Percentiles rank a stretch among this genome's conserved stretches.
These are phyloP conservation scores for Carallia pectinifolia DNA, from an alignment of 345 rosid genomes.

Conservation along the genomic window DNA sequence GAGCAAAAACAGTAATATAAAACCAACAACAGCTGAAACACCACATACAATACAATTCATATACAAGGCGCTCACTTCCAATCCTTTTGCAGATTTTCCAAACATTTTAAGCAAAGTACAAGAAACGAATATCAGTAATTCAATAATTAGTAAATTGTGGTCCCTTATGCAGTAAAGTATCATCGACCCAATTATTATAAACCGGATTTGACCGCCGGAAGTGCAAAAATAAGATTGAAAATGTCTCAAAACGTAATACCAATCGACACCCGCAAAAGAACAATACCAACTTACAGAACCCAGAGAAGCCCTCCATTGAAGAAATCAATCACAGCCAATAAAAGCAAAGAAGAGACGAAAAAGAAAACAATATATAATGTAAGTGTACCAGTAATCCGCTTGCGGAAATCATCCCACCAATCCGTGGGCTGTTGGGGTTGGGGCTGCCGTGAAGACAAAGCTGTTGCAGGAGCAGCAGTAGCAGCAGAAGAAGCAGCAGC, in stretches of 20 bases:
- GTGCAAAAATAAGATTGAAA: slow-evolving; percentile 9
- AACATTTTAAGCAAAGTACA: background rate
- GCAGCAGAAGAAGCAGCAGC: slow-evolving; percentile 30
- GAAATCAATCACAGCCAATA: slow-evolving; percentile 19
- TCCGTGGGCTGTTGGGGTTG: slow-evolving; percentile 41
- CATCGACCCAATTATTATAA: slow-evolving; percentile 22
- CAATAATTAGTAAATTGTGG: slow-evolving; percentile 9
- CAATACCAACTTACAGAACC: slow-evolving; percentile 12
- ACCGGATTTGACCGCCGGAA: slow-evolving; percentile 21
- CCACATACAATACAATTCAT: too few relatives aligned
- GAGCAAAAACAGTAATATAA: background rate
- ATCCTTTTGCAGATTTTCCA: background rate
- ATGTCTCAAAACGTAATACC: slow-evolving; percentile 8
- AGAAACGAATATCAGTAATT: background rate
- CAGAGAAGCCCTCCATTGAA: background rate
- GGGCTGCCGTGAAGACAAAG: slow-evolving; percentile 12
- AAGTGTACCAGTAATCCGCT: slow-evolving; percentile 60
- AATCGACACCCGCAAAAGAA: slow-evolving; percentile 10
- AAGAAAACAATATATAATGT: slow-evolving; percentile 1
- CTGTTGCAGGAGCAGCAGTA: slow-evolving; percentile 4
- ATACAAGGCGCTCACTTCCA: background rate
- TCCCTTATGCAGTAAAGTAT: background rate
- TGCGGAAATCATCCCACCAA: slow-evolving; percentile 81
- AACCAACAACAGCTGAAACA: background rate
- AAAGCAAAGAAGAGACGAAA: background rate